Percentiles rank a stretch among this genome's conserved stretches.
Conservation (phyloP, 2,329 filamentous ascomycete genomes). For the Nemania sp. region DNA sequence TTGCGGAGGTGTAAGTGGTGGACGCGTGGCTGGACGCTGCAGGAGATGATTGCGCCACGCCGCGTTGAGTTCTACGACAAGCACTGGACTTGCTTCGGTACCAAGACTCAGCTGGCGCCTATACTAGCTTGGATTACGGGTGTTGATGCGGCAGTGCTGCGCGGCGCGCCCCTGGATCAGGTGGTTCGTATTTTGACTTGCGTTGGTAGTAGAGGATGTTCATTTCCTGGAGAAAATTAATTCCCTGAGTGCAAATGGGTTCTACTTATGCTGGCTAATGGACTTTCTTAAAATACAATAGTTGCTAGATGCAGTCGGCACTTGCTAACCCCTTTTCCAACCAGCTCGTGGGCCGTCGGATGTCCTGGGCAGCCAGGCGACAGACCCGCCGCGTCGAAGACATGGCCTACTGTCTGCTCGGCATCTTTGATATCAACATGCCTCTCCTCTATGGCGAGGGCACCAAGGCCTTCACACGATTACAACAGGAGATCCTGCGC, state of each 20-base stretch:
- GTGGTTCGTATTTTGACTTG: too few relatives aligned
- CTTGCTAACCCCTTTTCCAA: too few relatives aligned
- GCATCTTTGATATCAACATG: slow-evolving; percentile 36
- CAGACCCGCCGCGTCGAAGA: slow-evolving; percentile 34
- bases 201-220: too few relatives aligned
- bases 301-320: too few relatives aligned
- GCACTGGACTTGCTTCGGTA: slow-evolving; percentile 29
- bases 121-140: slow-evolving; percentile 28
- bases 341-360: slow-evolving; percentile 28
- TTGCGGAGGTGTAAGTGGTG: slow-evolving; percentile 28
- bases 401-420: slow-evolving; percentile 35
- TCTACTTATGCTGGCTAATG: too few relatives aligned
- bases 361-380: slow-evolving; percentile 34
- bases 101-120: slow-evolving; percentile 24
- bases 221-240: too few relatives aligned
- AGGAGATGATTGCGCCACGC: slow-evolving; percentile 31
- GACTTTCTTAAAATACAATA: too few relatives aligned
- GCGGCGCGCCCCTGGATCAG: slow-evolving; percentile 24
- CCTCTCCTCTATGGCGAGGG: slow-evolving; percentile 36
- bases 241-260: too few relatives aligned
- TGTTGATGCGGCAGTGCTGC: slow-evolving; percentile 26
- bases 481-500: slow-evolving; percentile 32
- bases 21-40: slow-evolving; percentile 32
- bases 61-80: slow-evolving; percentile 30
- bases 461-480: slow-evolving; percentile 29